These are phyloP conservation scores for Schizophyllum amplum DNA, from an alignment of 1,284 basidiomycete species.

Conservation along the genomic window DNA sequence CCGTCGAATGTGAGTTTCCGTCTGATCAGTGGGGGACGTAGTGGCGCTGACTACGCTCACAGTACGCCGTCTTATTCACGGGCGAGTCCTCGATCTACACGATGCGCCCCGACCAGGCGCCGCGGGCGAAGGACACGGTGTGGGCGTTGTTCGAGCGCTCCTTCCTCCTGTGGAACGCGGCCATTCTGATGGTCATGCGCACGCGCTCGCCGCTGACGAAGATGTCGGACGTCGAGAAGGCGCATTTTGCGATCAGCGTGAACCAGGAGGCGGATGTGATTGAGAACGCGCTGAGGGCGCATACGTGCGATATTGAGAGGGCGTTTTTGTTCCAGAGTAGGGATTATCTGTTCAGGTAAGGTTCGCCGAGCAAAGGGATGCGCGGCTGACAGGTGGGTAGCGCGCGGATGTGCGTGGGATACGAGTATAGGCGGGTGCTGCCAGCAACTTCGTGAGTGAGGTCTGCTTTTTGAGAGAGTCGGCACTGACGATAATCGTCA, in stretches of 20 bases:
- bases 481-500: not conserved
- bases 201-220: constrained; percentile 17
- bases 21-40: constrained; percentile 1
- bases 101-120: constrained; percentile 13
- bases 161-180: constrained; percentile 66
- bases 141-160: constrained; percentile 66
- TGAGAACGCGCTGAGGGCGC: constrained; percentile 51
- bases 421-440: constrained; percentile 59
- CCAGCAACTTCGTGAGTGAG: constrained; percentile 52
- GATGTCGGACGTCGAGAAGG: constrained; percentile 37
- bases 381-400: constrained; percentile 25
- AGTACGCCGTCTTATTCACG: constrained; percentile 66
- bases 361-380: constrained; percentile 5
- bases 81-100: constrained; percentile 48
- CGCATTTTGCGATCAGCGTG: constrained; percentile 54
- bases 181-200: constrained; percentile 49
- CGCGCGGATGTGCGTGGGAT: constrained; percentile 60
- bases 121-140: constrained; percentile 50
- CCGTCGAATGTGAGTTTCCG: constrained; percentile 53
- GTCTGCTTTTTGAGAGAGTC: constrained; percentile 11
- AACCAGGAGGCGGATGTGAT: constrained; percentile 68
- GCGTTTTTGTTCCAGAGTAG: constrained; percentile 61
- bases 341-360: constrained; percentile 72
- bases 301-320: constrained; percentile 59
- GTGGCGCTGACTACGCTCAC: constrained; percentile 7